Percentiles rank a stretch among this genome's conserved stretches.
These are phyloP conservation scores for Venturia effusa DNA, from an alignment of 2,329 filamentous ascomycete genomes.

Conservation along the genomic window DNA sequence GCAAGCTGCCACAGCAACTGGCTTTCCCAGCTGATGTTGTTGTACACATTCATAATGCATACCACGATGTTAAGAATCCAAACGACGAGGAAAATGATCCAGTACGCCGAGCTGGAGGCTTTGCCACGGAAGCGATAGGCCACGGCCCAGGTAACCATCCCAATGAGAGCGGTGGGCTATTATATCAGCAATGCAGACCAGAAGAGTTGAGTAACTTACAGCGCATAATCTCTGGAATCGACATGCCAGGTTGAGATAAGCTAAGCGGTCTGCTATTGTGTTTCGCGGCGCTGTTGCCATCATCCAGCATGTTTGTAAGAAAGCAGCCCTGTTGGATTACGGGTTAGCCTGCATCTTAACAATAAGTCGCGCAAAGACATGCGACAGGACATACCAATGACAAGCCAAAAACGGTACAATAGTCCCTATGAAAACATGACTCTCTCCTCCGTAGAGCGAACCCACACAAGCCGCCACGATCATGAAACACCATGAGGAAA, in stretches of 20 bases:
- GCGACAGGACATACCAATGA: not conserved
- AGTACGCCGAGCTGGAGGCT: not conserved
- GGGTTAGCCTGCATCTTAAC: not conserved
- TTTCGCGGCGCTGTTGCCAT: constrained; percentile 3
- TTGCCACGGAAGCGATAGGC: constrained; percentile 3
- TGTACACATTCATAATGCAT: constrained; percentile 4
- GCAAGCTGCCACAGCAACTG: not conserved
- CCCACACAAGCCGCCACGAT: not conserved
- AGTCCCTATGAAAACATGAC: not conserved
- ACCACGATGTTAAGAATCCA: not conserved
- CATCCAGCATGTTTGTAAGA: constrained; percentile 4
- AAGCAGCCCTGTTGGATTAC: not conserved
- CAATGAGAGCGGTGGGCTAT: not conserved
- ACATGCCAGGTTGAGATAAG: not conserved
- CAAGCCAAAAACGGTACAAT: not conserved
- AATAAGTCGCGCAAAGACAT: not conserved
- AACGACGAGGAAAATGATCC: not conserved
- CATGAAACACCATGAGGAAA: not conserved
- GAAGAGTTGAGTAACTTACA: not conserved
- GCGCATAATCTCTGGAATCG: not conserved
- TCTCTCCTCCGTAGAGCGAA: not conserved
- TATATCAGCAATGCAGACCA: not conserved
- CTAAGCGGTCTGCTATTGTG: not conserved
- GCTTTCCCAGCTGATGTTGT: not conserved
- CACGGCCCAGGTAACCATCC: not conserved